Base-by-base conservation (phyloP, 2,329 filamentous ascomycete species). In the Penicillium decumbens region DNA sequence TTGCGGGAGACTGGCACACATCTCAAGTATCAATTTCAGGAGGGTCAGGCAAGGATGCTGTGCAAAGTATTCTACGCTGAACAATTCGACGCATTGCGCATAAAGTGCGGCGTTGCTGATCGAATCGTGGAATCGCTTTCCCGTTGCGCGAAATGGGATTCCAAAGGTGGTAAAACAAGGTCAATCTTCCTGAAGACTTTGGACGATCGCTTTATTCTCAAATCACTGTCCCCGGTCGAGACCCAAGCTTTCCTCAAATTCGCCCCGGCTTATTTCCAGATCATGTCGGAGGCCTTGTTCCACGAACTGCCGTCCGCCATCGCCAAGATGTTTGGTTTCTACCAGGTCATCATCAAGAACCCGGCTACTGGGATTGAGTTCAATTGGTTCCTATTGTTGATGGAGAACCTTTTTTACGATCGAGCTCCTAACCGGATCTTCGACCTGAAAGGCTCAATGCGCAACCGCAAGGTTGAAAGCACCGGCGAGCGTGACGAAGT, bases 51-150 rank as follows among this genome's bases (percentile, higher is more conserved):
- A 3, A 89, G 87, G 62, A 95, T 96, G 81, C 86, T 92, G 43
- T 97, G 95, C 76, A 98, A 98, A 72, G 93, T 98, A 41, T 97
- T 98, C 71, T 98, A 95, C 63, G 93, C 93, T 0, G 93, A 97
- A 68, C 93, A 96, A 56, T 98, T 98, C 61, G 93, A 98, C 71
- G 93, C 93, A 3, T 79, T 98, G 33, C 84, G 93, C 48, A 82
- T 88, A 49, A 96, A 95, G 70, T 97, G 92, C 57, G 92, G 92
- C 13, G 87, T 96, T 7, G 85, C 89, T 1, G 91, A 97, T 65
- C 87, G 93, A 30, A 95, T 98, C 57, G 84, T 97, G 24, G 93
- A 98, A 67, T 96, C 91, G 1, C 76, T 98, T 20, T 97, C 93
- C 6, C 84, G 93, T 18, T 98, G 95, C 71, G 80, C 95, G 18